A percentile compares a stretch with the other conserved stretches of the same genome.
Conservation (phyloP, 768 basidiomycete genomes). For the Inosperma sp. region DNA sequence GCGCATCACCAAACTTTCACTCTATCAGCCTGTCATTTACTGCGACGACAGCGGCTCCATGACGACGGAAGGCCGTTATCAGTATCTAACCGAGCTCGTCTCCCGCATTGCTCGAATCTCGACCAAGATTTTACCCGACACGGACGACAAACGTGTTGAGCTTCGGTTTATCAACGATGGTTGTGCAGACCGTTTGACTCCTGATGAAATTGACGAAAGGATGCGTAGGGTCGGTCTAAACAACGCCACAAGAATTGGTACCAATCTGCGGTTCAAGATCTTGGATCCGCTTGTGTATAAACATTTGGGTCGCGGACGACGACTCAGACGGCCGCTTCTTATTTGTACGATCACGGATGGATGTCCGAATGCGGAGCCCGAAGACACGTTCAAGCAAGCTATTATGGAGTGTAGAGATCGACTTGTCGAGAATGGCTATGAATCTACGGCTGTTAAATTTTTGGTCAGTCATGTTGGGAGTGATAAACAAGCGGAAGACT, state of each 20-base stretch:
- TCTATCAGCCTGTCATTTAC: slow-evolving; percentile 15
- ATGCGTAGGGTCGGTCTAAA: slow-evolving; percentile 6
- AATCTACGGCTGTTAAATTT: slow-evolving; percentile 14
- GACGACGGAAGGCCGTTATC: slow-evolving; percentile 12
- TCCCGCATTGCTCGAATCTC: slow-evolving; percentile 17
- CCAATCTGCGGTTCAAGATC: slow-evolving; percentile 12
- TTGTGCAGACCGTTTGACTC: not conserved
- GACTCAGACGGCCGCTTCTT: slow-evolving; percentile 13
- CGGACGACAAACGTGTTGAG: slow-evolving; percentile 19
- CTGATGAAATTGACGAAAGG: not conserved
- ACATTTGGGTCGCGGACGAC: not conserved
- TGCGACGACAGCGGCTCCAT: slow-evolving; percentile 24
- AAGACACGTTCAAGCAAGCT: slow-evolving; percentile 3
- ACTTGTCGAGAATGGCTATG: too few species aligned
- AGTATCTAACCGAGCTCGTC: slow-evolving; percentile 13
- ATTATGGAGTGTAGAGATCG: slow-evolving; percentile 13
- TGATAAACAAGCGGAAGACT: too few species aligned
- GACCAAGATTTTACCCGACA: slow-evolving; percentile 24
- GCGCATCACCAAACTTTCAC: slow-evolving; percentile 20
- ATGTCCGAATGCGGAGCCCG: slow-evolving; percentile 3
- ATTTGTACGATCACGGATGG: slow-evolving; percentile 18
- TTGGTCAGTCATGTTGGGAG: slow-evolving; percentile 16
- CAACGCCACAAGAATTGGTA: slow-evolving; percentile 12
- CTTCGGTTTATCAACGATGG: slow-evolving; percentile 26
- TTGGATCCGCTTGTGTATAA: slow-evolving; percentile 15